phyloP scores from a whole-genome alignment of 805 yeast species.

The Deakozyma indianensis region DNA sequence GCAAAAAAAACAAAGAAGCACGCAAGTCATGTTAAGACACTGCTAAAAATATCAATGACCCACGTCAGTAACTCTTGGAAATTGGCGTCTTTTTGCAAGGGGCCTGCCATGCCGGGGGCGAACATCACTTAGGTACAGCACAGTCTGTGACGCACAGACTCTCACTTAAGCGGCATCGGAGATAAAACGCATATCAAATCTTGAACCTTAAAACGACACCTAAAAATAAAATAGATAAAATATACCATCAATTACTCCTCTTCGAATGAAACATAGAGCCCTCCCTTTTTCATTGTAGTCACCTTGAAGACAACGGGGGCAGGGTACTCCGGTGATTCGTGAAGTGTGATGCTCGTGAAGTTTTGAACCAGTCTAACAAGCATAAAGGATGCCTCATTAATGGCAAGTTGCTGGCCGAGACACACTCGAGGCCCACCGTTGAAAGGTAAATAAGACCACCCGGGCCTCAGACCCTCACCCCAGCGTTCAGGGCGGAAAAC shows the following conservation, averaged over 20 bases:
- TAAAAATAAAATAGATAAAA: too few relatives aligned
- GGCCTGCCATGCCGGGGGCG: too few relatives aligned
- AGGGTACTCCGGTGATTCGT: background rate
- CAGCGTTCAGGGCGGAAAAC: slow-evolving; percentile 25
- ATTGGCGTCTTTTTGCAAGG: too few relatives aligned
- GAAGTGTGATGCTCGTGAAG: slow-evolving; percentile 12
- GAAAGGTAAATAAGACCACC: slow-evolving; percentile 30
- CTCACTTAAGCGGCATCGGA: too few relatives aligned
- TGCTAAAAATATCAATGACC: too few relatives aligned
- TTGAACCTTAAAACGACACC: too few relatives aligned
- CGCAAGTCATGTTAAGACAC: too few relatives aligned
- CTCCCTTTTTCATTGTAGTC: background rate
- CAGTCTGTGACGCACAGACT: too few relatives aligned
- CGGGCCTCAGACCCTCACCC: slow-evolving; percentile 13
- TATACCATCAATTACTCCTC: background rate
- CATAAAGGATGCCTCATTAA: slow-evolving; percentile 28
- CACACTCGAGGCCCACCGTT: slow-evolving; percentile 34
- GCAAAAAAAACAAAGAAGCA: too few relatives aligned
- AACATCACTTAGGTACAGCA: too few relatives aligned
- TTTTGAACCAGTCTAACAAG: slow-evolving; percentile 24
- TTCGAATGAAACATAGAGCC: background rate
- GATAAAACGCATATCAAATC: too few relatives aligned
- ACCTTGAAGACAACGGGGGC: background rate
- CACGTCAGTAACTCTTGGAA: too few relatives aligned
- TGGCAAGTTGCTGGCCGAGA: slow-evolving; percentile 33